Evolutionary conservation across 768 basidiomycete genomes (phyloP), one percentile per base, ranked within the genome.

Genomic region (Asterophora parasitica): DNA sequence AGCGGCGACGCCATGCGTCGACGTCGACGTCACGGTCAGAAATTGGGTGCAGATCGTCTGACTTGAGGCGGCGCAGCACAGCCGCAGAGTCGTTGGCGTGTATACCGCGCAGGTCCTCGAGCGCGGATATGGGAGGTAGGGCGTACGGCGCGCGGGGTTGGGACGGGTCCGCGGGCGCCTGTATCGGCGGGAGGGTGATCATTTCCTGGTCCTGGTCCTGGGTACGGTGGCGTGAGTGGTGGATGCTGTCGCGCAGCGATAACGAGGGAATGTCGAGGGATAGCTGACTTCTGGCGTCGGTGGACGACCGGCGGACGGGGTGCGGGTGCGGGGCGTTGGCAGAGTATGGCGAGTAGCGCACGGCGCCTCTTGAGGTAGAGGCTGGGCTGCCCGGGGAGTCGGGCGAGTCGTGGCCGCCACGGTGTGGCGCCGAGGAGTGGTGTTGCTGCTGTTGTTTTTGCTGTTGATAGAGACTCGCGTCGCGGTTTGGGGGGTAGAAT

Each of bases 91-190:
- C 83, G 31, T 70, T 72, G 49, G 51, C 70, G 62, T 56, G 66
- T 16, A 76, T 64, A 2, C 80, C 79, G 7, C 81, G 72, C 41
- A 82, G 60, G 50, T 80, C 79, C 60, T 86, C 85, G 55, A 89
- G 65, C 0, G 82, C 78, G 6, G 84, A 81, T 47, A 86, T 85
- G 0, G 84, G 82, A 1, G 83, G 85, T 3, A 86, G 60, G 1
- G 82, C 77, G 51, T 82, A 82, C 1, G 70, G 65, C 1, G 73
- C 62, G 12, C 64, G 63, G 20, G 57, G 64, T 12, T 63, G 53
- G 34, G 58, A 58, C 48, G 53, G 53, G 23, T 56, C 55, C 19
- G 58, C 48, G 10, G 66, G 61, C 2, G 64, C 57, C 39, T 69
- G 66, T 33, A 76, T 68, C 13, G 75, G 76, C 7, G 76, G 67